A percentile compares a stretch with the other conserved stretches of the same genome.
These are phyloP conservation scores for Dictyostelium capitatum DNA, from an alignment of 78 protist genomes.

Conservation along the genomic window DNA sequence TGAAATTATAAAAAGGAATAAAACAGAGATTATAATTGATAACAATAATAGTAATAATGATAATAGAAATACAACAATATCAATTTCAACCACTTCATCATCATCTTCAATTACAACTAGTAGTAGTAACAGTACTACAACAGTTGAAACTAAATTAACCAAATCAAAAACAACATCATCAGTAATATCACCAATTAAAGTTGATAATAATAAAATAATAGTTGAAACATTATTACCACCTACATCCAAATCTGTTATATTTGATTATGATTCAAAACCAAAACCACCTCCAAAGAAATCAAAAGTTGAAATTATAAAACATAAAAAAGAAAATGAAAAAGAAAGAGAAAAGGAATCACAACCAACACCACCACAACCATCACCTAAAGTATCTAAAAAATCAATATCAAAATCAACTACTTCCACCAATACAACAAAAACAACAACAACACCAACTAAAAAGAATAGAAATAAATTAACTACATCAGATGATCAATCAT, in stretches of 20 bases:
- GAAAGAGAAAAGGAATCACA: neutral
- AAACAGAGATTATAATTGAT: neutral
- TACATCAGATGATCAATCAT: neutral
- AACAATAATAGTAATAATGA: neutral
- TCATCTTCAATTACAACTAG: neutral
- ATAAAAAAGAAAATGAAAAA: neutral
- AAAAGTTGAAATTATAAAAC: neutral
- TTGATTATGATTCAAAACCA: neutral
- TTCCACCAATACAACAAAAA: neutral
- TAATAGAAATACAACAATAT: neutral
- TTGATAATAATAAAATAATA: too few relatives aligned
- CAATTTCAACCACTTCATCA: neutral
- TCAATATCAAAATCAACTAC: neutral
- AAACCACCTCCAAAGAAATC: conserved; percentile 34
- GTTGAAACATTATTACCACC: neutral
- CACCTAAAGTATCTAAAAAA: neutral
- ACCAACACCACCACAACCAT: neutral
- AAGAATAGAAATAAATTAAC: neutral
- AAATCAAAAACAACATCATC: neutral
- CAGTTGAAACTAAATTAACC: neutral
- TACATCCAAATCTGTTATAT: neutral
- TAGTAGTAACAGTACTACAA: neutral
- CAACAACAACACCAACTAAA: neutral
- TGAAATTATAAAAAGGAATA: too few relatives aligned
- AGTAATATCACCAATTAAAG: neutral